Evolutionary conservation across 441 rosid genomes (phyloP), one percentile per base, ranked within the genome.

Genomic region (Populus hybrid): DNA sequence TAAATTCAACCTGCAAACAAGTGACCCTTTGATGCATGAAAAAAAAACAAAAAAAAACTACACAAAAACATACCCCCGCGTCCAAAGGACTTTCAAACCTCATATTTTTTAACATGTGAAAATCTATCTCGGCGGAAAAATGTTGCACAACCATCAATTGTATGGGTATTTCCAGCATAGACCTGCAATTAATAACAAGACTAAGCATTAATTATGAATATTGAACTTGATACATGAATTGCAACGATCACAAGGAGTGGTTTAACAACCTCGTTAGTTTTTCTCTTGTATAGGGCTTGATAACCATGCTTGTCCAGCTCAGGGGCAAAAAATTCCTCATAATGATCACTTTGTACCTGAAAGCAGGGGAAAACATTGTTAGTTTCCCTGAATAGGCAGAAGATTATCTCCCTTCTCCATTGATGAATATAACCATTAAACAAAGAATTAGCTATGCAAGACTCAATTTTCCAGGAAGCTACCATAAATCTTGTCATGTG

Each of bases 91-190:
- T 71, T 78, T 73, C 88, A 75, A 75, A 97, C 99, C 98, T 97
- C 99, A n/a, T 97, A 97, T 94, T 97, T 94, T 82, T 94, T 97
- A 80, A 97, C 99, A 86, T 90, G 94, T 21, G 97, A 84, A 85
- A 97, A 97, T 86, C 99, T 94, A 82, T 97, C 99, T 87, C 98
- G 88, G n/a, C 99, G 93, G 74, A 97, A 97, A 86, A 94, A 94
- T 21, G 98, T 97, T 75, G 99, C 99, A 88, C 98, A 93, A 12
- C 99, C 99, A 73, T 97, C 99, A 70, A 93, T 89, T 24, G 86
- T 84, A 77, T 80, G 84, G 57, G 84, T 40, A 84, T 88, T 92
- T 81, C 95, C 99, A 83, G 71, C 85, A 81, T 88, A 93, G 83
- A 94, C 98, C 99, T 97, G 90, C 70, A 79, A 83, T 36, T 50